phyloP scores from a whole-genome alignment of 2,329 filamentous ascomycete species.

The Gaeumannomyces tritici region DNA sequence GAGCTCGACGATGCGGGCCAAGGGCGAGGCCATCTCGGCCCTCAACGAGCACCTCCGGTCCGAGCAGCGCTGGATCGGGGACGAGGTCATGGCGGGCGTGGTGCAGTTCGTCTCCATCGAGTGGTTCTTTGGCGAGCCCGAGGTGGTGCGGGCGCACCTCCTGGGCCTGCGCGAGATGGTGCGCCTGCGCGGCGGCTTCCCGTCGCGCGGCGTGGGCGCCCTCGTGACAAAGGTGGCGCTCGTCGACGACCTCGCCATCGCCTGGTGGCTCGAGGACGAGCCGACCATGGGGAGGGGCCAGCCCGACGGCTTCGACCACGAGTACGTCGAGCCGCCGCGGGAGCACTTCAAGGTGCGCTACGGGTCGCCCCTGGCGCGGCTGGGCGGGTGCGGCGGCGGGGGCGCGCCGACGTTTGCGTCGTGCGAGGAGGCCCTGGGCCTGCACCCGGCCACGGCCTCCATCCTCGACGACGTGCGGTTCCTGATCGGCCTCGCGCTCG shows the following conservation, averaged over 20 bases:
- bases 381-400: conserved; percentile 4
- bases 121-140: conserved; percentile 36
- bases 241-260: conserved; percentile 34
- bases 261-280: conserved; percentile 30
- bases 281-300: conserved; percentile 26
- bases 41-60: conserved; percentile 32
- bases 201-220: conserved; percentile 33
- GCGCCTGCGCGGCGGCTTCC: conserved; percentile 32
- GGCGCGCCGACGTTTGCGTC: conserved; percentile 29
- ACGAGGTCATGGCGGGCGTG: conserved; percentile 32
- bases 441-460: conserved; percentile 33
- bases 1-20: conserved; percentile 25
- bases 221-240: conserved; percentile 38
- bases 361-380: conserved; percentile 35
- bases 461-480: conserved; percentile 41
- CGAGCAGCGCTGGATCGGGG: conserved; percentile 21
- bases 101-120: conserved; percentile 35
- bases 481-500: conserved; percentile 29
- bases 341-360: conserved; percentile 27
- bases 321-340: conserved; percentile 24
- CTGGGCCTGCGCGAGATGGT: conserved; percentile 38
- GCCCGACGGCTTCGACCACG: conserved; percentile 20
- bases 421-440: conserved; percentile 25
- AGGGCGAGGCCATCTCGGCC: conserved; percentile 27
- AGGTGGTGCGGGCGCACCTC: conserved; percentile 33